phyloP scores from a whole-genome alignment of 768 basidiomycete genomes.

The Hypholoma sublateritium region DNA sequence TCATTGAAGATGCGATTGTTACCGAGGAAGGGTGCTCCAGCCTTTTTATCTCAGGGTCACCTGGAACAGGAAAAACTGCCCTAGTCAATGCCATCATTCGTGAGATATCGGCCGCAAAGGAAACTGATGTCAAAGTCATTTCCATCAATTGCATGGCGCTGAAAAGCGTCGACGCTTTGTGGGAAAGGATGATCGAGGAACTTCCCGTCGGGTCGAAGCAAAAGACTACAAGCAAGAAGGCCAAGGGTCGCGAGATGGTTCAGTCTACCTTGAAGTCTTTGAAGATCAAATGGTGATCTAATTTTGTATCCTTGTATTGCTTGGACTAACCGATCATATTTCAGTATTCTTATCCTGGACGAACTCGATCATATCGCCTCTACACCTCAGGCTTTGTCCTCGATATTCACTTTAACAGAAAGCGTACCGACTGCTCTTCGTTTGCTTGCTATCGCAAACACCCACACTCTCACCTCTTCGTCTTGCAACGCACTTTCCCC shows the following conservation, averaged over 20 bases:
- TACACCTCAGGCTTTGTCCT: slow-evolving; percentile 53
- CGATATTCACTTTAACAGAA: slow-evolving; percentile 70
- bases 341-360: slow-evolving; percentile 77
- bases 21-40: slow-evolving; percentile 35
- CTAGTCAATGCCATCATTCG: slow-evolving; percentile 68
- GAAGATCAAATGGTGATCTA: slow-evolving; percentile 52
- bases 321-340: slow-evolving; percentile 13
- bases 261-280: slow-evolving; percentile 42
- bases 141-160: slow-evolving; percentile 83
- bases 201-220: slow-evolving; percentile 37
- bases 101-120: slow-evolving; percentile 33
- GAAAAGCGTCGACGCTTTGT: slow-evolving; percentile 63
- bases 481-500: slow-evolving; percentile 32
- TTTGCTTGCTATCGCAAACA: slow-evolving; percentile 86
- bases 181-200: slow-evolving; percentile 66
- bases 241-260: slow-evolving; percentile 49
- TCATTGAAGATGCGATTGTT: slow-evolving; percentile 36
- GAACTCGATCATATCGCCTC: slow-evolving; percentile 83
- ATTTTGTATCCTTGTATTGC: slow-evolving; percentile 3
- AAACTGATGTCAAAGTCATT: slow-evolving; percentile 44
- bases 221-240: slow-evolving; percentile 38
- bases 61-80: slow-evolving; percentile 92
- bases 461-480: slow-evolving; percentile 73
- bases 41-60: slow-evolving; percentile 90
- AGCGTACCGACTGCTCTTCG: slow-evolving; percentile 53